These are phyloP conservation scores for Kitagawia praeruptora DNA, from an alignment of 129 eudicot species.

Conservation along the genomic window DNA sequence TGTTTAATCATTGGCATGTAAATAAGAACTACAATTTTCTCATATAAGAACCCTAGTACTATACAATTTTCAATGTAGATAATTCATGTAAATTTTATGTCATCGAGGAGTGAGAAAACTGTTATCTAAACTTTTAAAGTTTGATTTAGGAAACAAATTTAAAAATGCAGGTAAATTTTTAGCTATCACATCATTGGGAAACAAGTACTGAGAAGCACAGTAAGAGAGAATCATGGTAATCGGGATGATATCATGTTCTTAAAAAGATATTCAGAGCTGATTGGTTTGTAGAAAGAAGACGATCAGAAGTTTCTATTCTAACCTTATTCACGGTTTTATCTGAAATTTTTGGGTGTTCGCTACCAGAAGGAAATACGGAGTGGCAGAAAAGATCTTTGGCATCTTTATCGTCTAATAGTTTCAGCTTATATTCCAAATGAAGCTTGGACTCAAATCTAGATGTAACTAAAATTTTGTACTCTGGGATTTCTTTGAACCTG, in stretches of 20 bases:
- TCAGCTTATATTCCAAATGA: slow-evolving; percentile 19
- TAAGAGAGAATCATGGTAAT: background rate
- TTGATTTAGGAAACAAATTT: background rate
- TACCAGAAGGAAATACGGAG: slow-evolving; percentile 27
- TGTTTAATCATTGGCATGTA: background rate
- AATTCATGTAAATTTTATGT: background rate
- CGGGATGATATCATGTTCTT: background rate
- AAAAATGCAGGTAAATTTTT: background rate
- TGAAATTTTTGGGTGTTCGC: slow-evolving; percentile 10
- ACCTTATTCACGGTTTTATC: slow-evolving; percentile 36
- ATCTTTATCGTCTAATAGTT: slow-evolving; percentile 29
- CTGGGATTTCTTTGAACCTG: slow-evolving; percentile 19
- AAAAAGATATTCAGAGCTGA: background rate
- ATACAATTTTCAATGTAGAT: background rate
- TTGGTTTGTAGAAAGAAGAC: background rate
- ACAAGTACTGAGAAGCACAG: background rate
- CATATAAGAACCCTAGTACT: too few species aligned
- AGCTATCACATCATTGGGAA: background rate
- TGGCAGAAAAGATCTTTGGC: slow-evolving; percentile 31
- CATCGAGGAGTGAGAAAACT: background rate
- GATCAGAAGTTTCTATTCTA: slow-evolving; percentile 9
- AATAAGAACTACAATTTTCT: background rate
- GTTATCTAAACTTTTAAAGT: background rate
- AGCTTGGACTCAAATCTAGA: slow-evolving; percentile 15
- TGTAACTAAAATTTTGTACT: slow-evolving; percentile 42